Conservation (phyloP, 345 rosid species). For the Arabidopsis arenosa region DNA sequence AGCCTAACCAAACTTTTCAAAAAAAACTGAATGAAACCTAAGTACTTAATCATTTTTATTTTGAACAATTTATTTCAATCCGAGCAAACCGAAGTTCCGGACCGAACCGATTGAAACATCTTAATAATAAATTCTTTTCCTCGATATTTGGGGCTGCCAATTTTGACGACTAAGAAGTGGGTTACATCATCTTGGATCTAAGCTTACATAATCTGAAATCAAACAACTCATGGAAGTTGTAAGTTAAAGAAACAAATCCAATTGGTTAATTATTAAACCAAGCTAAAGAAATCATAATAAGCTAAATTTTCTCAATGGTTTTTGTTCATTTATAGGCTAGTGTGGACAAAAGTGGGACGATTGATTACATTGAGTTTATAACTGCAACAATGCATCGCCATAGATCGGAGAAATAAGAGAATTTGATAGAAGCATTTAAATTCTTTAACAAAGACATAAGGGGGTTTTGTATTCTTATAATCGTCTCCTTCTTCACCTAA, state of each 20-base stretch:
- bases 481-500: background rate
- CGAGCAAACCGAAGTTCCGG: no score
- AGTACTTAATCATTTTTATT: no score
- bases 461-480: constrained; percentile 58
- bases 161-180: constrained; percentile 73
- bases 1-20: no score
- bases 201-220: constrained; percentile 72
- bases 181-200: constrained; percentile 78
- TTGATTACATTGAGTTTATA: constrained; percentile 85
- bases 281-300: background rate
- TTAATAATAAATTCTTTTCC: no score
- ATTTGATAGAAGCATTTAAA: constrained; percentile 69
- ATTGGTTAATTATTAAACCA: background rate
- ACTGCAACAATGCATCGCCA: constrained; percentile 89
- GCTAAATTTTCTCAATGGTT: background rate
- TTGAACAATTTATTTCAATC: no score
- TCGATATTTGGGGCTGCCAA: constrained; percentile 35
- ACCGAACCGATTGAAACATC: no score
- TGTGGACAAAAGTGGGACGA: constrained; percentile 80
- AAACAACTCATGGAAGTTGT: constrained; percentile 95
- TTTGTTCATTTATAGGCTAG: constrained; percentile 64
- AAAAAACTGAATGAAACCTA: no score
- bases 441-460: constrained; percentile 76
- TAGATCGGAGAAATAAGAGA: constrained; percentile 80
- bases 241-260: constrained; percentile 38